These are phyloP conservation scores for Leucocoprinus leucothites DNA, from an alignment of 768 basidiomycete species.

Conservation along the genomic window DNA sequence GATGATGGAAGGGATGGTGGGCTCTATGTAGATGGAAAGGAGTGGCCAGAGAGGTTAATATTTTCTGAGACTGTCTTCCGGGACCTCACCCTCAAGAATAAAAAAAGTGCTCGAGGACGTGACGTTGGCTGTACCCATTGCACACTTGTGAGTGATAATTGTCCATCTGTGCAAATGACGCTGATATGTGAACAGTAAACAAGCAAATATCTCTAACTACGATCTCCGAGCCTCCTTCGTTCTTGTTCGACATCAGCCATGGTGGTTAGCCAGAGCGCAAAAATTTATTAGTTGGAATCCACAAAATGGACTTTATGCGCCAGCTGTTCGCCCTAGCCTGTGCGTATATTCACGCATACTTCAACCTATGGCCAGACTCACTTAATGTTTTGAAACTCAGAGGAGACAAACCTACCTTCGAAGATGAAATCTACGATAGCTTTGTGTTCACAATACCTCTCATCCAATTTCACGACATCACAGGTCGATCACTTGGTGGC, in stretches of 20 bases:
- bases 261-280: no score
- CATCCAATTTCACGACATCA: slow-evolving; percentile 28
- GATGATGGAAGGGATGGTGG: not conserved
- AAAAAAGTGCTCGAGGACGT: slow-evolving; percentile 21
- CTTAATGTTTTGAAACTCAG: no score
- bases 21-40: not conserved
- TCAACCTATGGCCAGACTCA: no score
- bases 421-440: slow-evolving; percentile 29
- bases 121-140: slow-evolving; percentile 26
- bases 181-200: slow-evolving; percentile 16
- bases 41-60: slow-evolving; percentile 14
- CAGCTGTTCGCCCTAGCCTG: no score
- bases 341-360: no score
- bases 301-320: no score
- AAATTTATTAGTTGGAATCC: no score
- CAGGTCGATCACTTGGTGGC: slow-evolving; percentile 7
- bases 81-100: slow-evolving; percentile 24
- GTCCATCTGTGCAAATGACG: not conserved
- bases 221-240: slow-evolving; percentile 37
- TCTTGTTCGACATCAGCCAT: slow-evolving; percentile 19
- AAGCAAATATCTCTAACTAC: slow-evolving; percentile 21
- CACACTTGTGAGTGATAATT: slow-evolving; percentile 26
- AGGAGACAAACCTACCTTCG: slow-evolving; percentile 7
- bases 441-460: slow-evolving; percentile 32
- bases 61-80: slow-evolving; percentile 29